Percentiles rank a stretch among this genome's conserved stretches.
These are phyloP conservation scores for Coccinonectria pachysandricola DNA, from an alignment of 2,329 filamentous ascomycete species.

Conservation along the genomic window DNA sequence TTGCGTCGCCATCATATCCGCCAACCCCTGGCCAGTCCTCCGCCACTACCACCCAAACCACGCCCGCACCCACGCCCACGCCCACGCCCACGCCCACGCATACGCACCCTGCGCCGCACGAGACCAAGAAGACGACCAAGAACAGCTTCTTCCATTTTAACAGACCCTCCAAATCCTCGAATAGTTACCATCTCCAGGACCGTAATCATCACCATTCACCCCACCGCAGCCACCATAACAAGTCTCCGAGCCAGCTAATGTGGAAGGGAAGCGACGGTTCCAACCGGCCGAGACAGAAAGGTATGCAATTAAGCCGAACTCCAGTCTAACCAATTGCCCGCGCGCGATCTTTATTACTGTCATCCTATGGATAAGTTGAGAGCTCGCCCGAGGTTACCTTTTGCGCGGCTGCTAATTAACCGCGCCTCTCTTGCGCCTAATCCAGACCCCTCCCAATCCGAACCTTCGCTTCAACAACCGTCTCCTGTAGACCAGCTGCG, in stretches of 20 bases:
- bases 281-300: conserved; percentile 20
- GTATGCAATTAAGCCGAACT: too few species aligned
- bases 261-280: conserved; percentile 27
- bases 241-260: conserved; percentile 28
- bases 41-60: conserved; percentile 8
- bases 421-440: conserved; percentile 7
- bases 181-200: conserved; percentile 19
- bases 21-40: conserved; percentile 14
- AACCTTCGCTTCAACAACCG: conserved; percentile 28
- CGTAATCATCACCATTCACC: conserved; percentile 4
- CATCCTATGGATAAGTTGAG: too few species aligned
- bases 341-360: too few species aligned
- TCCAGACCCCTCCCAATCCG: conserved; percentile 18
- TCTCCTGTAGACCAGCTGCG: conserved; percentile 33
- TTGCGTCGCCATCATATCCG: conserved; percentile 15
- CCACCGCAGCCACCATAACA: conserved; percentile 20
- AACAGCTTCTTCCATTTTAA: conserved; percentile 42
- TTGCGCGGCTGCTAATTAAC: conserved; percentile 12
- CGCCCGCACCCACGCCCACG: neutral
- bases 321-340: too few species aligned
- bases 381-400: too few species aligned
- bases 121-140: conserved; percentile 34
- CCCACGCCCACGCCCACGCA: conserved; percentile 4
- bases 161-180: conserved; percentile 34
- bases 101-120: conserved; percentile 17